phyloP scores from a whole-genome alignment of 768 basidiomycete genomes.

The Tricholoma matsutake region DNA sequence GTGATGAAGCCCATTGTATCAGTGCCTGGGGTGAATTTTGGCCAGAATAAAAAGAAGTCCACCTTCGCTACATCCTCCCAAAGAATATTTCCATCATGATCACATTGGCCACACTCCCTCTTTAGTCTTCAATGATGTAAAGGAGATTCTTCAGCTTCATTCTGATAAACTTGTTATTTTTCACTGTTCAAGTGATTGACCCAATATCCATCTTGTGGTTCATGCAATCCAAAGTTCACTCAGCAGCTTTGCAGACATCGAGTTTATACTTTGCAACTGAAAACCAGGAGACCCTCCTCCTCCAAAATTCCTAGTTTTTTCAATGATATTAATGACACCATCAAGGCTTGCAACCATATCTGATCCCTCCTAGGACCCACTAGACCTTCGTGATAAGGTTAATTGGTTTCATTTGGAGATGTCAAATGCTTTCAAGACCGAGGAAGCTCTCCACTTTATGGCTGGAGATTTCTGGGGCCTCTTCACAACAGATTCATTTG shows the following conservation, averaged over 20 bases:
- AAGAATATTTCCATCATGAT: too few species aligned
- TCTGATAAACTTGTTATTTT: too few species aligned
- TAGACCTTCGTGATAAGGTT: not conserved
- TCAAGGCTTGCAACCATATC: not conserved
- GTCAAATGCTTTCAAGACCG: not conserved
- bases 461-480: too few species aligned
- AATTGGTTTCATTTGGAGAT: constrained; percentile 4
- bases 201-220: constrained; percentile 9
- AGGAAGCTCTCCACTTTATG: constrained; percentile 10
- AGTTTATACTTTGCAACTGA: constrained; percentile 5
- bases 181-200: constrained; percentile 5
- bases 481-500: constrained; percentile 27
- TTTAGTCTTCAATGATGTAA: too few species aligned
- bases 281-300: constrained; percentile 1
- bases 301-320: constrained; percentile 9
- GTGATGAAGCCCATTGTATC: constrained; percentile 33
- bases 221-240: constrained; percentile 6
- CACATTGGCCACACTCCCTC: too few species aligned
- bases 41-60: constrained; percentile 21
- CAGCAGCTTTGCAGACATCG: constrained; percentile 7
- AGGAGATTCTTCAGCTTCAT: too few species aligned
- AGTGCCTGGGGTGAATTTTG: constrained; percentile 28
- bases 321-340: constrained; percentile 4
- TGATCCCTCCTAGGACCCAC: not conserved
- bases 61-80: constrained; percentile 1